Evolutionary conservation across 1,284 basidiomycete species (phyloP), one percentile per base, ranked within the genome.

Genomic region (Ustilago trichophora): DNA sequence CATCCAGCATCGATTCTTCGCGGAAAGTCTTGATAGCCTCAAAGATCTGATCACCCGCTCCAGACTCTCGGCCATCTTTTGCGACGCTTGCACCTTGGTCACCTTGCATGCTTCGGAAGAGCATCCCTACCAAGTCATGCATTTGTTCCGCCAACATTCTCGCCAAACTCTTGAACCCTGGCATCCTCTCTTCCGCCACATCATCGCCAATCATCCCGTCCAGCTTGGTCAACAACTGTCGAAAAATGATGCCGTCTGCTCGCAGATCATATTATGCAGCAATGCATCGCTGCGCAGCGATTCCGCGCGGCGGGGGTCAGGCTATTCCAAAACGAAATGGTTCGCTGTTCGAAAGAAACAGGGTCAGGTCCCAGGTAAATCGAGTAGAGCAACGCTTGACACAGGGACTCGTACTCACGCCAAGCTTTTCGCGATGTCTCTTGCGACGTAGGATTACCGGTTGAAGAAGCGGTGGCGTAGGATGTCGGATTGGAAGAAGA

Each of bases 361-460:
- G 47, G 43, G 57, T 67, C 52, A 55, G 57, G 52, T 27, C 57
- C 52, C 41, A 40, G 18, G 51, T 51, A 50, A 25, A 60, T 47
- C 22, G 51, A 50, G 34, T 46, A 36, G 24, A 65, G 48, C 31
- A 54, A 37, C 25, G 53, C 56, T 26, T 55, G 52, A 46, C 55
- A 63, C n/a, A 63, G 40, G 40, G 42, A 49, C 32, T 59, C 54
- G 45, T 58, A 65, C 54, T 65, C 54, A 51, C 54, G 45, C 67
- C 67, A 70, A 26, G 67, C 56, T 34, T 58, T 69, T 35, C 59
- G 53, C 36, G 53, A 40, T 36, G 51, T 22, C 26, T 54, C 41
- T 21, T 52, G 35, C 33, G 51, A 35, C 31, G 54, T 22, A 16
- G 43, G 9, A 6, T 25, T 43, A 11, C 52, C 40, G 4, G 42